A percentile compares a stretch with the other conserved stretches of the same genome.
Evolutionary conservation across 768 basidiomycete genomes (phyloP).

Genomic region (Kwoniella europaea): DNA sequence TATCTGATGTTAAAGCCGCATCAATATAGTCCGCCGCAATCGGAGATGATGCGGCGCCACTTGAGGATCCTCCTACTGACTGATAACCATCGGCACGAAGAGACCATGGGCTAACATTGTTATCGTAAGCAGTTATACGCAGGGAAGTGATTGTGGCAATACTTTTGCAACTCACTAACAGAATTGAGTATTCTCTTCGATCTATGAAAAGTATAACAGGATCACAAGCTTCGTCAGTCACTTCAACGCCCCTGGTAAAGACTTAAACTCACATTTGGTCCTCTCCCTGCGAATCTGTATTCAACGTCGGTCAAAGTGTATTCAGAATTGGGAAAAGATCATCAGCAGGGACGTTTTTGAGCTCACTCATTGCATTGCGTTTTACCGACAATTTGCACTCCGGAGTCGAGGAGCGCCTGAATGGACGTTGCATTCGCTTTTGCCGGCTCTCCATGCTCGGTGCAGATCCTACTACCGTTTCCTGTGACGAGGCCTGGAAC

Average conservation of each 20-base stretch:
- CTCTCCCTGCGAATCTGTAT: neutral
- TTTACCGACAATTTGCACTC: neutral
- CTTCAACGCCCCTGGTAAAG: neutral
- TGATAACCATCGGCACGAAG: neutral
- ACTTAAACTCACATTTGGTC: neutral
- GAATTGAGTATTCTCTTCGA: neutral
- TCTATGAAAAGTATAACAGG: neutral
- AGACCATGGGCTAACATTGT: neutral
- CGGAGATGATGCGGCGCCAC: neutral
- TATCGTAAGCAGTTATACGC: too few species aligned
- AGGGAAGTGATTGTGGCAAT: too few species aligned
- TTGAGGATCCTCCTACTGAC: neutral
- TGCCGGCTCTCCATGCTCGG: neutral
- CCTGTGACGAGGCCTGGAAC: neutral
- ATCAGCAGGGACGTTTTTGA: too few species aligned
- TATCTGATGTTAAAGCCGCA: neutral
- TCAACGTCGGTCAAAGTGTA: neutral
- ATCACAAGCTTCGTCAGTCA: neutral
- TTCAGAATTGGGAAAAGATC: neutral
- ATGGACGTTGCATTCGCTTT: neutral
- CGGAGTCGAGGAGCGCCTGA: neutral
- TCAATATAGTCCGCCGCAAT: neutral
- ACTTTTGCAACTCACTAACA: neutral
- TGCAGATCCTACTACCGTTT: neutral
- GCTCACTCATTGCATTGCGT: neutral